A percentile compares a stretch with the other conserved stretches of the same genome.
These are phyloP conservation scores for Microcera coccophila DNA, from an alignment of 2,329 filamentous ascomycete species.

Conservation along the genomic window DNA sequence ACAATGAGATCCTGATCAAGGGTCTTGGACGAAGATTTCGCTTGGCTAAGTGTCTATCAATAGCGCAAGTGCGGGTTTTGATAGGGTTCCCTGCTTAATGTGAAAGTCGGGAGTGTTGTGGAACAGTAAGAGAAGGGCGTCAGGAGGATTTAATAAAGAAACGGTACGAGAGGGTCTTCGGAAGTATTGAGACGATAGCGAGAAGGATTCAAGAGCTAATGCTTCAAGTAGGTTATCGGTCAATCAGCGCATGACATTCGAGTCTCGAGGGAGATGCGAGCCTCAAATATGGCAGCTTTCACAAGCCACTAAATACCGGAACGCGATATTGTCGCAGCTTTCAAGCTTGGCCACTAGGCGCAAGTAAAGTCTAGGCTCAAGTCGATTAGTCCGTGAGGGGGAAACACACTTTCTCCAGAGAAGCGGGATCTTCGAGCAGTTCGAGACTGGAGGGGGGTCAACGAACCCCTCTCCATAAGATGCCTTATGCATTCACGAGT, in stretches of 20 bases:
- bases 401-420: slow-evolving; percentile 24
- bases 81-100: no score
- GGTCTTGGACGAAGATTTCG: no score
- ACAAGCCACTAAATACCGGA: slow-evolving; percentile 6
- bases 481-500: not conserved
- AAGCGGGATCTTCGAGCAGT: slow-evolving; percentile 6
- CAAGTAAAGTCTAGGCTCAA: slow-evolving; percentile 11
- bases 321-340: slow-evolving; percentile 12
- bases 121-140: not conserved
- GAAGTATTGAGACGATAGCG: no score
- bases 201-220: no score
- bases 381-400: slow-evolving; percentile 17
- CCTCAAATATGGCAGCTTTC: slow-evolving; percentile 12
- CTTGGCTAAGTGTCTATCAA: no score
- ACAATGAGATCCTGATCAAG: slow-evolving; percentile 3
- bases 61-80: no score
- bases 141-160: not conserved
- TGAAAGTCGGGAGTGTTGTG: no score
- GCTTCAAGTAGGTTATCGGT: no score
- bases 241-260: not conserved
- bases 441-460: not conserved
- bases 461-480: not conserved
- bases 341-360: slow-evolving; percentile 11
- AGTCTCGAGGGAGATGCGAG: slow-evolving; percentile 7
- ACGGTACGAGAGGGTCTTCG: not conserved